Percentiles rank a stretch among this genome's conserved stretches.
phyloP scores from a whole-genome alignment of 805 yeast species.

The Wickerhamiella hasegawae region DNA sequence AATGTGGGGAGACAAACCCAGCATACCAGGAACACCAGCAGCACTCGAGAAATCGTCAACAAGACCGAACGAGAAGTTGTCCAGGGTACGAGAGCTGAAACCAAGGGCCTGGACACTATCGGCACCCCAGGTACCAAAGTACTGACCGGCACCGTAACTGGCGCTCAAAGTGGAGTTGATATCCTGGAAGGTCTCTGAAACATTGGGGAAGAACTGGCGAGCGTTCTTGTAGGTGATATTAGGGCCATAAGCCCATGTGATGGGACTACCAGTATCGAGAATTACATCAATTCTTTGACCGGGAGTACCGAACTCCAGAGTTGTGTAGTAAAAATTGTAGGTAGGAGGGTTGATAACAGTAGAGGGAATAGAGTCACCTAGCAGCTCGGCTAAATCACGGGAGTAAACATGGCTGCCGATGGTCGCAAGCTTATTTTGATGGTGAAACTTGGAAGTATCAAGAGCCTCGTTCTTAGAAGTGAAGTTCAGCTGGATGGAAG shows the following conservation, averaged over 20 bases:
- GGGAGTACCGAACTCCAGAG: slow-evolving; percentile 27
- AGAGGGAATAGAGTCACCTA: too few relatives aligned
- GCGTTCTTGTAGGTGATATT: slow-evolving; percentile 18
- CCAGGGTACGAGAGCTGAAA: slow-evolving; percentile 8
- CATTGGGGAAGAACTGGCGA: slow-evolving; percentile 15
- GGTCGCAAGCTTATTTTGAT: too few relatives aligned
- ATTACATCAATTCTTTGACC: slow-evolving; percentile 27
- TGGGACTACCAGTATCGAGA: slow-evolving; percentile 36
- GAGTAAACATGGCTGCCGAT: too few relatives aligned
- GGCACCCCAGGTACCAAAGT: slow-evolving; percentile 20
- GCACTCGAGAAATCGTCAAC: slow-evolving; percentile 13
- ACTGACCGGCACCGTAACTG: slow-evolving; percentile 23
- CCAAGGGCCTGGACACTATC: slow-evolving; percentile 17
- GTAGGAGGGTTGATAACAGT: background rate
- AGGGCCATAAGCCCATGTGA: slow-evolving; percentile 31
- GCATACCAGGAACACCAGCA: slow-evolving; percentile 16
- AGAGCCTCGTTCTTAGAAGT: background rate
- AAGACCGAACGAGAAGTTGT: slow-evolving; percentile 19
- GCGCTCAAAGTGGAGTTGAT: slow-evolving; percentile 26
- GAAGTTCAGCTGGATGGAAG: background rate
- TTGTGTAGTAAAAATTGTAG: slow-evolving; percentile 23
- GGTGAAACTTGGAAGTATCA: too few relatives aligned
- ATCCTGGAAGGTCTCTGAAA: slow-evolving; percentile 19
- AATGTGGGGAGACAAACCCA: slow-evolving; percentile 17
- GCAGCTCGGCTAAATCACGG: too few relatives aligned